phyloP scores from a whole-genome alignment of 805 yeast species.

The Kluyveromyces dobzhanskii region DNA sequence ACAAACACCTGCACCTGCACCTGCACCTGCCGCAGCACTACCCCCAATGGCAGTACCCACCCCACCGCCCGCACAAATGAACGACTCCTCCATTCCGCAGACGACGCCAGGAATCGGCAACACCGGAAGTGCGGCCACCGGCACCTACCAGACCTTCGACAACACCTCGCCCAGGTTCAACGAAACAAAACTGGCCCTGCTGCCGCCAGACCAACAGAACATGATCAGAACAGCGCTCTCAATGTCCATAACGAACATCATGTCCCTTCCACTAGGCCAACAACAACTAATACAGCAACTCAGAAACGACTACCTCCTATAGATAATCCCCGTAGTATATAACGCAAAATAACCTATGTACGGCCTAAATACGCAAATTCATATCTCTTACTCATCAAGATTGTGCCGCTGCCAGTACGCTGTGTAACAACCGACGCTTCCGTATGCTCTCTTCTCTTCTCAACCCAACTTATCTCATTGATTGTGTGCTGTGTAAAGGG shows the following conservation, averaged over 20 bases:
- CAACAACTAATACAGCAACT: conserved; percentile 45
- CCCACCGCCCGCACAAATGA: not conserved
- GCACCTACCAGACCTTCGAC: not conserved
- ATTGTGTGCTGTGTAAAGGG: too few relatives aligned
- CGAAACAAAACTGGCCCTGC: conserved; percentile 38
- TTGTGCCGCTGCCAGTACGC: too few relatives aligned
- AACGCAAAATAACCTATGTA: too few relatives aligned
- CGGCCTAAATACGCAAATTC: too few relatives aligned
- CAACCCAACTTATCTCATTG: too few relatives aligned
- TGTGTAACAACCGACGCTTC: too few relatives aligned
- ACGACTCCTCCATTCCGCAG: not conserved
- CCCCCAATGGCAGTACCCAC: conserved; percentile 19
- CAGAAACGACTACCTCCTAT: conserved; percentile 42
- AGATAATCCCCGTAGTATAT: not conserved
- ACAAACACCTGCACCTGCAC: conserved; percentile 8
- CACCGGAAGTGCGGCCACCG: too few relatives aligned
- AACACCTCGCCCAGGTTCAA: conserved; percentile 40
- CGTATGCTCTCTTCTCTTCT: too few relatives aligned
- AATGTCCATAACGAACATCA: conserved; percentile 37
- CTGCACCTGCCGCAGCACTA: conserved; percentile 11
- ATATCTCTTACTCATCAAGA: too few relatives aligned
- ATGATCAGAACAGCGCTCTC: conserved; percentile 43
- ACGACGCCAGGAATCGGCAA: not conserved
- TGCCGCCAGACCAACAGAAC: conserved; percentile 51
- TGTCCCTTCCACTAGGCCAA: conserved; percentile 38